Percentiles rank a stretch among this genome's conserved stretches.
phyloP scores from a whole-genome alignment of 2,329 filamentous ascomycete genomes.

The Neocucurbitaria cava region DNA sequence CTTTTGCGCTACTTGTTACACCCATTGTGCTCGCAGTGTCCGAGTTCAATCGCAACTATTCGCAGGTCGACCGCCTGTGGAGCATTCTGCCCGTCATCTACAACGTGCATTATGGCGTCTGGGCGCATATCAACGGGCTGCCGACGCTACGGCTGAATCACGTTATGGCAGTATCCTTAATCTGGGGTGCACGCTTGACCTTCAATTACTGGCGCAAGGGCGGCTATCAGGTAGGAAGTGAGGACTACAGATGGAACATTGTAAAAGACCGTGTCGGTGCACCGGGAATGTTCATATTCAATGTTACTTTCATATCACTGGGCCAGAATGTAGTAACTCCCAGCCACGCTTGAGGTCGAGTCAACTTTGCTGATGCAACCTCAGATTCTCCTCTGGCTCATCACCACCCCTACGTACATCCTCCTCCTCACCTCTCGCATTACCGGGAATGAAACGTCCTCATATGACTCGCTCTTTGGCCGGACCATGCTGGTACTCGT shows the following conservation, averaged over 20 bases:
- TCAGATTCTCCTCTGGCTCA: slow-evolving; percentile 75
- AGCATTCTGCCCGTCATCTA: slow-evolving; percentile 88
- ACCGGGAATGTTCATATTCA: slow-evolving; percentile 80
- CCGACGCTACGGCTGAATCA: slow-evolving; percentile 75
- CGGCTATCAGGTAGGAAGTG: slow-evolving; percentile 85
- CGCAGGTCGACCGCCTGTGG: slow-evolving; percentile 95
- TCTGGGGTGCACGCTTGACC: slow-evolving; percentile 92
- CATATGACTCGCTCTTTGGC: slow-evolving; percentile 65
- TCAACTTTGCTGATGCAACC: not conserved
- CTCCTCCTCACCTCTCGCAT: slow-evolving; percentile 76
- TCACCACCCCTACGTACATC: slow-evolving; percentile 83
- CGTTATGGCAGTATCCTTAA: slow-evolving; percentile 69
- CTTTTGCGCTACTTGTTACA: slow-evolving; percentile 73
- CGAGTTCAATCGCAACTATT: slow-evolving; percentile 91
- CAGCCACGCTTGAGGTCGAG: not conserved
- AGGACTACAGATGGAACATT: slow-evolving; percentile 93
- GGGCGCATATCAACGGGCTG: slow-evolving; percentile 77
- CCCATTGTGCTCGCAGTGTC: slow-evolving; percentile 76
- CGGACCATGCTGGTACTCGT: slow-evolving; percentile 64
- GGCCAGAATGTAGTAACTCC: slow-evolving; percentile 64
- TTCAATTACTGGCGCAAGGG: slow-evolving; percentile 98
- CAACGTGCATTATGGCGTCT: slow-evolving; percentile 82
- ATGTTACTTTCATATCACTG: slow-evolving; percentile 87
- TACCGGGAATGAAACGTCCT: slow-evolving; percentile 57
- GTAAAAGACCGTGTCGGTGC: slow-evolving; percentile 70